Evolutionary conservation across 192 early-diverging fungal species (phyloP).

Genomic region (Coemansia sp.): DNA sequence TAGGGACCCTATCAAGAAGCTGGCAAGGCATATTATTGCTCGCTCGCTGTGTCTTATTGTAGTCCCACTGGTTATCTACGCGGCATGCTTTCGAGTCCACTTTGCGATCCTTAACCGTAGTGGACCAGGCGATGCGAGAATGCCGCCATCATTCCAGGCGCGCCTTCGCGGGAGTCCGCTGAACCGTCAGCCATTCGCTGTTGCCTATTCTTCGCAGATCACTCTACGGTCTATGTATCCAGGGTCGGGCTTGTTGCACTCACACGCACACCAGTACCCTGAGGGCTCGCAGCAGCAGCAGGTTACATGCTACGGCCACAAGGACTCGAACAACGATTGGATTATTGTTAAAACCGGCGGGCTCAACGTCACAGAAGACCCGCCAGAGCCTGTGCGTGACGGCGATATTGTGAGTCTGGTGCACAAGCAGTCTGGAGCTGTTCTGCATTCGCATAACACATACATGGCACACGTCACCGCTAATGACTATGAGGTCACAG

Average conservation of each 20-base stretch:
- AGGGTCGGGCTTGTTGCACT: constrained; percentile 52
- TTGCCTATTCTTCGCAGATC: constrained; percentile 23
- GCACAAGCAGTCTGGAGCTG: constrained; percentile 56
- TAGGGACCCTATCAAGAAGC: constrained; percentile 55
- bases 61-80: constrained; percentile 74
- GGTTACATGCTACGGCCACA: constrained; percentile 75
- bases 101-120: constrained; percentile 76
- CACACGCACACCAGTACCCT: constrained; percentile 60
- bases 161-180: constrained; percentile 75
- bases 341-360: constrained; percentile 47
- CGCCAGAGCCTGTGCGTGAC: constrained; percentile 55
- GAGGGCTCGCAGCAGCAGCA: constrained; percentile 74
- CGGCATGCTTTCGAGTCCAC: constrained; percentile 88
- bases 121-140: constrained; percentile 90
- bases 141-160: constrained; percentile 85
- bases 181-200: constrained; percentile 24
- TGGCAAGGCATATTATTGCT: constrained; percentile 72
- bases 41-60: constrained; percentile 79
- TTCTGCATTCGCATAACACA: constrained; percentile 67
- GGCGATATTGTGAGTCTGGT: constrained; percentile 74
- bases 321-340: constrained; percentile 70
- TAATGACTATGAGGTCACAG: constrained; percentile 60
- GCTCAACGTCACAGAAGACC: constrained; percentile 22
- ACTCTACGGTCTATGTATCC: constrained; percentile 18
- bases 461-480: constrained; percentile 62